Evolutionary conservation across 495 filamentous ascomycete species (phyloP), one percentile per base, ranked within the genome.

Genomic region (Letharia lupina): DNA sequence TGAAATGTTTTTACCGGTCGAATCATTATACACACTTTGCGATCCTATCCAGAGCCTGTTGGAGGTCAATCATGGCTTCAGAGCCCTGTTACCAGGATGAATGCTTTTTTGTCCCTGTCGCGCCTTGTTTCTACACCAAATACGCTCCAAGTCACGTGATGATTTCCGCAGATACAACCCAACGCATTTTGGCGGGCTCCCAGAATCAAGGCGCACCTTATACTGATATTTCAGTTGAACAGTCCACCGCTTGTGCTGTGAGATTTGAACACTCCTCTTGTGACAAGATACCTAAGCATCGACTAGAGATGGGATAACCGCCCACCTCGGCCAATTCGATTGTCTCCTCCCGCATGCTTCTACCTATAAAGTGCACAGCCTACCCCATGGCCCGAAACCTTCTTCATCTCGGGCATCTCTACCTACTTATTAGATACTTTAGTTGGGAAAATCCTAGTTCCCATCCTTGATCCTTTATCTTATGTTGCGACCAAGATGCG

Each of bases 341-440:
- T 10, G 52, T 15, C 31, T 56, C 52, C 13, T 54, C 50, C 50
- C 50, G 33, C 15, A 20, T 44, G 54, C 40, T 28, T 31, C 18
- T 28, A 44, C 66, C 62, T 68, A 65, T 57, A 44, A 45, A 63
- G 37, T 37, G 66, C 45, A 45, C 45, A 35, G 66, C 56, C 54
- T 65, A 57, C 47, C 28, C 47, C 39, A 56, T 58, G 28, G 54
- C 61, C 65, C 62, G 42, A 65, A 68, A 65, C 57, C 31, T 44
- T 41, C 39, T 41, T 64, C 42, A 52, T 39, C 47, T 57, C 44
- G 62, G 39, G 23, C 33, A 52, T 54, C 61, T 54, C n/a, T 61
- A 61, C 62, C 23, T 28, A 28, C 23, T 28, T 28, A 28, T 50
- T 37, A 31, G 45, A 56, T 42, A 54, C 45, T 28, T 28, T 28